phyloP scores from a whole-genome alignment of 2,329 filamentous ascomycete species.

The Bipolaris victoriae region DNA sequence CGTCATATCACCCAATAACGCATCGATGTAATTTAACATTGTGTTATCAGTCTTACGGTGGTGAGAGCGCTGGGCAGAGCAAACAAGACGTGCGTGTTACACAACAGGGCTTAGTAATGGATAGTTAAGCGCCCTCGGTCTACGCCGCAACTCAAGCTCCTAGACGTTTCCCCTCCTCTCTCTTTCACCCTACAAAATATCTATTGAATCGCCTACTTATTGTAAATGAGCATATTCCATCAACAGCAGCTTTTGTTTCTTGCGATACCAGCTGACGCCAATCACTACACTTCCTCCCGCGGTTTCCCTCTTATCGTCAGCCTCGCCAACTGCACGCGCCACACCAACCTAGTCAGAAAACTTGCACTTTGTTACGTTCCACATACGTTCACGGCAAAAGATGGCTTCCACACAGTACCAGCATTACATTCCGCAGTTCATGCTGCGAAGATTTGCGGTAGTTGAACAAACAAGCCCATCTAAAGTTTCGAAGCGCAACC shows the following conservation, averaged over 20 bases:
- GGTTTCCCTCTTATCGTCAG: not conserved
- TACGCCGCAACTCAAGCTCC: not conserved
- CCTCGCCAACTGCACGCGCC: not conserved
- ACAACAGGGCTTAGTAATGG: not conserved
- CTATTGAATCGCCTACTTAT: not conserved
- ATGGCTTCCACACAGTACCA: constrained; percentile 33
- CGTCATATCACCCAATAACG: too few species aligned
- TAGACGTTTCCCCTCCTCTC: not conserved
- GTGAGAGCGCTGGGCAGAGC: not conserved
- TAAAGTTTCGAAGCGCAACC: not conserved
- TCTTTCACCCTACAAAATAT: not conserved
- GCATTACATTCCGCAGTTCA: constrained; percentile 47
- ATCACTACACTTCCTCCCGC: not conserved
- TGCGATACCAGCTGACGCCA: not conserved
- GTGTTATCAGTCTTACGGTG: not conserved
- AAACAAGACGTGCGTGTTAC: not conserved
- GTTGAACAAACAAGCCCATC: not conserved
- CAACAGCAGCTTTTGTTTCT: not conserved
- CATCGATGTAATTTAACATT: not conserved
- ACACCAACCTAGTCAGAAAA: not conserved
- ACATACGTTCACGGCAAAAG: not conserved
- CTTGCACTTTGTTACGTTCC: not conserved
- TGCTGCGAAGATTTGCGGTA: constrained; percentile 44
- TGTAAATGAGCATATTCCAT: not conserved
- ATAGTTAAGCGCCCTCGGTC: not conserved